A percentile compares a stretch with the other conserved stretches of the same genome.
These are phyloP conservation scores for Fusarium pseudoanthophilum DNA, from an alignment of 2,329 filamentous ascomycete species.

Conservation along the genomic window DNA sequence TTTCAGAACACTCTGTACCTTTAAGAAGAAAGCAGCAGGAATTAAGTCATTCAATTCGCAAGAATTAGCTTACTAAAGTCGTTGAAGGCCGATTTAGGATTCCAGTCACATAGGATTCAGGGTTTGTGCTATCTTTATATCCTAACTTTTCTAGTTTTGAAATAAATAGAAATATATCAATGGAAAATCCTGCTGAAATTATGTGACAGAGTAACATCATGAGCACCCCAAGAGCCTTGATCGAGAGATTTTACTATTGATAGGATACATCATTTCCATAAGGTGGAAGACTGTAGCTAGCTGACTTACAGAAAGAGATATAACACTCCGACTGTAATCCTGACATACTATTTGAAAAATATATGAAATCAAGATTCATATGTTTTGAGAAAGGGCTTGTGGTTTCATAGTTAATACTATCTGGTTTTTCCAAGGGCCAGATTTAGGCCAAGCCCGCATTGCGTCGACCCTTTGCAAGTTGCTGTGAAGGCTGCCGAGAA, in stretches of 20 bases:
- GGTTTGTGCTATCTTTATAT: no score
- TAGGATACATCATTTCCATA: no score
- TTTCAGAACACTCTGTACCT: not conserved
- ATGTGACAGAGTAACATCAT: fast-evolving
- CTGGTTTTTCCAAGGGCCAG: no score
- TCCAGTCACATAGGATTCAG: not conserved
- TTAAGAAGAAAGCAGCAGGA: no score
- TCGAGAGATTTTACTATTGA: not conserved
- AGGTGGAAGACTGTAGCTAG: not conserved
- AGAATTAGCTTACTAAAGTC: not conserved
- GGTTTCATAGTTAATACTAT: no score
- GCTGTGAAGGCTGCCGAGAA: not conserved
- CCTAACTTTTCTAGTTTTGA: not conserved
- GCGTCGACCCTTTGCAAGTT: not conserved
- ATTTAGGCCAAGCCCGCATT: not conserved
- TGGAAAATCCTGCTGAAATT: not conserved
- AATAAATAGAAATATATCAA: not conserved
- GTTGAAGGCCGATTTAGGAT: not conserved
- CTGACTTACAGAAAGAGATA: not conserved
- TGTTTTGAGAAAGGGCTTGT: not conserved
- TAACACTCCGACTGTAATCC: not conserved
- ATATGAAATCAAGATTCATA: no score
- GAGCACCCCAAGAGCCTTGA: not conserved
- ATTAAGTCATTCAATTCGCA: fast-evolving
- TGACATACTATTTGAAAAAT: no score